These are phyloP conservation scores for Zygoascus hellenicus DNA, from an alignment of 1,139 yeast genomes.

Conservation along the genomic window DNA sequence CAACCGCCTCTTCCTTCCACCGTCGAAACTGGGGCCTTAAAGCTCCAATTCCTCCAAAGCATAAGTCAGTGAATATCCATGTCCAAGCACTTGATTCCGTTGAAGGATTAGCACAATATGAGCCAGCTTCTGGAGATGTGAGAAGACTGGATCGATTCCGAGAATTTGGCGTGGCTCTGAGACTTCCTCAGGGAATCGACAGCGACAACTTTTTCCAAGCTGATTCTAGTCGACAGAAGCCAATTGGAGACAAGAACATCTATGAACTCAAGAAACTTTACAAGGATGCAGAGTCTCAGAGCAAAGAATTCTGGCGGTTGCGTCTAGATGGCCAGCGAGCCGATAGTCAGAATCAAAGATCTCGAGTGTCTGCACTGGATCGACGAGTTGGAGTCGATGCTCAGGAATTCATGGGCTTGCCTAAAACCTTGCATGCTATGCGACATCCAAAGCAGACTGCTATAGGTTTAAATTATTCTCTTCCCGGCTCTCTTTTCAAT, in stretches of 20 bases:
- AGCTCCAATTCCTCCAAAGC: conserved; percentile 47
- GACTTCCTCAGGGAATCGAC: conserved; percentile 16
- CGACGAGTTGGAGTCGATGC: background rate
- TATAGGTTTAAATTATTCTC: conserved; percentile 42
- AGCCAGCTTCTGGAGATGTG: conserved; percentile 43
- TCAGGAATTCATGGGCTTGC: conserved; percentile 9
- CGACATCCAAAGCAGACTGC: conserved; percentile 16
- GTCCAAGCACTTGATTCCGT: conserved; percentile 48
- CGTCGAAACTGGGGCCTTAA: conserved; percentile 65
- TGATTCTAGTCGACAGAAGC: conserved; percentile 17
- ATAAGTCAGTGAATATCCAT: conserved; percentile 44
- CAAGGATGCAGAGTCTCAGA: conserved; percentile 13
- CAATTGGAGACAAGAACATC: conserved; percentile 18
- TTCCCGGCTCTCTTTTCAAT: conserved; percentile 65
- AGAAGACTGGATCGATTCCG: conserved; percentile 48
- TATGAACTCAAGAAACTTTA: conserved; percentile 18
- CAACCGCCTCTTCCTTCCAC: conserved; percentile 49
- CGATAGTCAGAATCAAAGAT: background rate
- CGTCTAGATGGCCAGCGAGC: background rate
- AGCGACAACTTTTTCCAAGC: conserved; percentile 17
- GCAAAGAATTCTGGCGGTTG: conserved; percentile 3
- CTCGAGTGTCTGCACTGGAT: background rate
- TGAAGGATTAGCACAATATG: conserved; percentile 49
- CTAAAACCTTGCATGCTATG: conserved; percentile 1
- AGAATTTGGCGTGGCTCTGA: conserved; percentile 41